Percentiles rank a stretch among this genome's conserved stretches.
phyloP scores from a whole-genome alignment of 2,329 filamentous ascomycete species.

The Magnaporthales sp. region DNA sequence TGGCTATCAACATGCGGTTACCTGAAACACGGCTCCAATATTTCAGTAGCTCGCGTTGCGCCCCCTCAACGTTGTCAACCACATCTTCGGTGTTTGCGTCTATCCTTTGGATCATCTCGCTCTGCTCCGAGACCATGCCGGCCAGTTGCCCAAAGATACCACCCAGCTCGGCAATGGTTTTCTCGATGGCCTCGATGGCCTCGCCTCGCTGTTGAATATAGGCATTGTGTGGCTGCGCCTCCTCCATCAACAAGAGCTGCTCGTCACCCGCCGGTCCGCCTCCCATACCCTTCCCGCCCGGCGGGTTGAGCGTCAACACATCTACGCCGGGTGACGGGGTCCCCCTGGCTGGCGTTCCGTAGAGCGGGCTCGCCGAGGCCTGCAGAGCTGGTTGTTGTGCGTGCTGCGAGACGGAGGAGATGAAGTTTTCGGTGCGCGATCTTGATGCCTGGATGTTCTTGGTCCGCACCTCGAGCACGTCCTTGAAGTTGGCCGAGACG shows the following conservation, averaged over 20 bases:
- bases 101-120: conserved; percentile 67
- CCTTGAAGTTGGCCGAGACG: conserved; percentile 92
- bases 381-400: conserved; percentile 60
- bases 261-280: conserved; percentile 64
- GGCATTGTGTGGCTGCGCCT: conserved; percentile 73
- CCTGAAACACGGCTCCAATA: conserved; percentile 93
- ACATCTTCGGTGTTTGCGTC: conserved; percentile 69
- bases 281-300: neutral
- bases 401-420: conserved; percentile 78
- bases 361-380: conserved; percentile 64
- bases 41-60: conserved; percentile 89
- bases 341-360: conserved; percentile 65
- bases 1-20: conserved; percentile 90
- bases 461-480: conserved; percentile 89
- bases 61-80: conserved; percentile 96
- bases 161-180: conserved; percentile 87
- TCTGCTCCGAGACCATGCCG: conserved; percentile 94
- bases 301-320: conserved; percentile 72
- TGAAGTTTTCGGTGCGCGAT: conserved; percentile 91
- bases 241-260: conserved; percentile 87
- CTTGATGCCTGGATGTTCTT: conserved; percentile 96
- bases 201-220: conserved; percentile 93
- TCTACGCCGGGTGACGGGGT: conserved; percentile 62
- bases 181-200: conserved; percentile 93
- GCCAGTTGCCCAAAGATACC: conserved; percentile 54